Percentiles rank a stretch among this genome's conserved stretches.
phyloP scores from a whole-genome alignment of 306 rosid species.

The Ziziphus jujuba region DNA sequence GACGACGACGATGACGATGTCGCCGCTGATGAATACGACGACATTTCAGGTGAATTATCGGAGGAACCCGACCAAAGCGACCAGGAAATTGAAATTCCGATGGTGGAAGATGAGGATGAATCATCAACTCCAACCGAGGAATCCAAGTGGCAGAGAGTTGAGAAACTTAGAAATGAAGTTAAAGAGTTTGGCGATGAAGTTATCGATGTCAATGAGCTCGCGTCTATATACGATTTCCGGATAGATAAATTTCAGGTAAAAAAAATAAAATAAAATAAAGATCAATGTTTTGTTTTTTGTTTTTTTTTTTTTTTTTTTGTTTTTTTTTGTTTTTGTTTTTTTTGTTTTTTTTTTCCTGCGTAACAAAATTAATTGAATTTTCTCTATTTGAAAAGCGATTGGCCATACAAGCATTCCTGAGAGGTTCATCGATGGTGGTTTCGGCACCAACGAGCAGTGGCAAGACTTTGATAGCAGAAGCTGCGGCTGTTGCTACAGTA shows the following conservation, averaged over 20 bases:
- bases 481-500: slow-evolving; percentile 84
- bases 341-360: neutral
- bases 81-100: slow-evolving; percentile 40
- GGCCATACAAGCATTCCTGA: slow-evolving; percentile 82
- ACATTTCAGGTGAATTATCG: slow-evolving; percentile 38
- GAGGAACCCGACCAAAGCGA: slow-evolving; percentile 53
- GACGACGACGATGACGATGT: slow-evolving; percentile 52
- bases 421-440: slow-evolving; percentile 93
- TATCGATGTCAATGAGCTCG: slow-evolving; percentile 73
- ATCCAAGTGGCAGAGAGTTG: slow-evolving; percentile 89
- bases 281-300: neutral
- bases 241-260: slow-evolving; percentile 91
- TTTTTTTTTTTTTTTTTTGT: neutral
- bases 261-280: neutral
- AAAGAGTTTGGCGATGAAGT: slow-evolving; percentile 73
- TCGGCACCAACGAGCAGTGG: slow-evolving; percentile 99
- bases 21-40: slow-evolving; percentile 78
- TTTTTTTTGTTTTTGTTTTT: neutral
- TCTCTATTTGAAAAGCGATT: slow-evolving; percentile 59
- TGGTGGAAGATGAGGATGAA: slow-evolving; percentile 19
- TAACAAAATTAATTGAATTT: no score
- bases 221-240: slow-evolving; percentile 75
- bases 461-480: slow-evolving; percentile 92
- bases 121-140: slow-evolving; percentile 36
- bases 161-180: slow-evolving; percentile 68